These are phyloP conservation scores for Euphorbia lathyris DNA, from an alignment of 345 rosid species.

Conservation along the genomic window DNA sequence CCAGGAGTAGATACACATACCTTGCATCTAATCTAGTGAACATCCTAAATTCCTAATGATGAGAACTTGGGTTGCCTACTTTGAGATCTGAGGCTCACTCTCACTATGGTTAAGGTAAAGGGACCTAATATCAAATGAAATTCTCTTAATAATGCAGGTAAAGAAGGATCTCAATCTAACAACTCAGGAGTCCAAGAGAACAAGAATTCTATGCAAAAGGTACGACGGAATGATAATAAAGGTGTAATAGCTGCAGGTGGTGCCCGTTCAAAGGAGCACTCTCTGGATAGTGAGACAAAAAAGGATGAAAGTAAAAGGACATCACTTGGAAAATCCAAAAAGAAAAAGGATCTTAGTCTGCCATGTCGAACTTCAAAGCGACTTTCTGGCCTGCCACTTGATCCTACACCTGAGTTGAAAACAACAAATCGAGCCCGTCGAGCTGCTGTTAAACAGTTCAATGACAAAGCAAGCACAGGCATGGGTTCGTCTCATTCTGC, in stretches of 20 bases:
- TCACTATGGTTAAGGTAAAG: not conserved
- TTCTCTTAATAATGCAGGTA: slow-evolving; percentile 31
- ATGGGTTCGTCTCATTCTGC: slow-evolving; percentile 23
- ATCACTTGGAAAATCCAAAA: slow-evolving; percentile 28
- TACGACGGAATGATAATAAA: slow-evolving; percentile 25
- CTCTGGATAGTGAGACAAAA: slow-evolving; percentile 23
- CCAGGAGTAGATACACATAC: not conserved
- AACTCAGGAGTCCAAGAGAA: slow-evolving; percentile 33
- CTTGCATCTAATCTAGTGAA: not conserved
- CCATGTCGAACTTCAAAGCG: slow-evolving; percentile 82
- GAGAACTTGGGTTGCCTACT: not conserved
- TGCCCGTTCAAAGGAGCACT: slow-evolving; percentile 18
- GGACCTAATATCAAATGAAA: not conserved
- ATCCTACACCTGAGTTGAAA: slow-evolving; percentile 58
- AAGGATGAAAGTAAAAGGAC: slow-evolving; percentile 27
- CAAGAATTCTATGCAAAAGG: slow-evolving; percentile 26
- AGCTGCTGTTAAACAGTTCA: slow-evolving; percentile 31
- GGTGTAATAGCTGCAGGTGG: slow-evolving; percentile 18
- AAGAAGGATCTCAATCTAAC: slow-evolving; percentile 20
- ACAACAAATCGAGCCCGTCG: slow-evolving; percentile 38
- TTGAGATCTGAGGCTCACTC: not conserved
- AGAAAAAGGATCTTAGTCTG: slow-evolving; percentile 32
- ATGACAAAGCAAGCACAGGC: slow-evolving; percentile 23
- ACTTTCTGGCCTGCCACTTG: slow-evolving; percentile 78
- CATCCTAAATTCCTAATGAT: slow-evolving; percentile 2